phyloP scores from a whole-genome alignment of 257 asterid genomes.

The Euphrasia confusa region DNA sequence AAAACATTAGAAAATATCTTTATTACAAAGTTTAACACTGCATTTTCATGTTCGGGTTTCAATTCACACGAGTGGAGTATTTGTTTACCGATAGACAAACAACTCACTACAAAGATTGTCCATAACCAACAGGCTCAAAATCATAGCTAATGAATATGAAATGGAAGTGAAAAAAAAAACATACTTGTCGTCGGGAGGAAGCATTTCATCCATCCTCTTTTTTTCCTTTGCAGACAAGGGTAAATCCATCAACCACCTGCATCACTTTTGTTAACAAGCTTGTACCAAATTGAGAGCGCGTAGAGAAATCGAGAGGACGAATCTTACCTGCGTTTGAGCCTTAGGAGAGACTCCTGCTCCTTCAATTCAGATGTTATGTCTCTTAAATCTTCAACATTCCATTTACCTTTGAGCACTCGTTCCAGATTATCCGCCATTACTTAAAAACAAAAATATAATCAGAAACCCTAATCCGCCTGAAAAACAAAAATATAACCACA shows the following conservation, averaged over 20 bases:
- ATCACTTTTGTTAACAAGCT: constrained; percentile 1
- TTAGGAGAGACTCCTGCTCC: constrained; percentile 42
- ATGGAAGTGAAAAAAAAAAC: constrained; percentile 12
- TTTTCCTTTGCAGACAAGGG: constrained; percentile 41
- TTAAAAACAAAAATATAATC: background rate
- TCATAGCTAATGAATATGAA: background rate
- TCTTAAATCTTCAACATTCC: constrained; percentile 32
- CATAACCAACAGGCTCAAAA: background rate
- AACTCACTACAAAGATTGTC: constrained; percentile 24
- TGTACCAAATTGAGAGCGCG: background rate
- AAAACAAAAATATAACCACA: too few species aligned
- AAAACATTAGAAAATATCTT: too few species aligned
- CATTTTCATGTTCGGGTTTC: too few species aligned
- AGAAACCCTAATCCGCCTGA: background rate
- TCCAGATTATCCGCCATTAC: constrained; percentile 23
- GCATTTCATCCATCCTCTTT: constrained; percentile 33
- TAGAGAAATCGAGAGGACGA: background rate
- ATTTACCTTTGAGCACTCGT: constrained; percentile 16
- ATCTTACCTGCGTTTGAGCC: constrained; percentile 63
- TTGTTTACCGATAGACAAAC: background rate
- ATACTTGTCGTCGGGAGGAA: constrained; percentile 48
- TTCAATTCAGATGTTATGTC: constrained; percentile 35
- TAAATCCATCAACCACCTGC: constrained; percentile 82
- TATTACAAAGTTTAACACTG: too few species aligned
- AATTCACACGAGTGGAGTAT: background rate